phyloP scores from a whole-genome alignment of 495 filamentous ascomycete genomes.

The Hypoxylon perforatum region DNA sequence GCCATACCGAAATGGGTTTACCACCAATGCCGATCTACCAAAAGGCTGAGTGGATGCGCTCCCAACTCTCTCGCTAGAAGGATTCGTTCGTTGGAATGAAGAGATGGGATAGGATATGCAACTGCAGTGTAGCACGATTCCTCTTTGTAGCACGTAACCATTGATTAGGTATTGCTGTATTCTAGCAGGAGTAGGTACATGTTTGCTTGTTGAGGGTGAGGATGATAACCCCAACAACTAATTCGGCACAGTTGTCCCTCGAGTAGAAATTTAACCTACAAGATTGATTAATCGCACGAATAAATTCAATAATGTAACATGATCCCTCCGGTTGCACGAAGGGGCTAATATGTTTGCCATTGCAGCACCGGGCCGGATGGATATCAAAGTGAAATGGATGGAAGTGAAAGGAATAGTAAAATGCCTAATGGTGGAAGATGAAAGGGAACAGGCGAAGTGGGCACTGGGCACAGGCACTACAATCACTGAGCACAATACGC shows the following conservation, averaged over 20 bases:
- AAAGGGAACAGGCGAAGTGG: not conserved
- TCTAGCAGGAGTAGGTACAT: constrained; percentile 2
- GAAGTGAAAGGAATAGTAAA: constrained; percentile 28
- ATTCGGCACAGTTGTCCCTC: constrained; percentile 11
- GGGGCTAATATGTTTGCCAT: not conserved
- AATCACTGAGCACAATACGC: no score
- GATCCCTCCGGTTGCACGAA: constrained; percentile 5
- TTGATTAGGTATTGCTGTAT: no score
- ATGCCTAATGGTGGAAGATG: constrained; percentile 1
- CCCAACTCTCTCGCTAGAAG: constrained; percentile 15
- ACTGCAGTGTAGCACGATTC: constrained; percentile 15
- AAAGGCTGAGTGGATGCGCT: constrained; percentile 33
- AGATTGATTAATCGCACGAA: constrained; percentile 26
- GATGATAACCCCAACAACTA: not conserved
- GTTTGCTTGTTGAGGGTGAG: no score
- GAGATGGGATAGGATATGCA: constrained; percentile 16
- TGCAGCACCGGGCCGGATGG: constrained; percentile 21
- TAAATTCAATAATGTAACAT: constrained; percentile 18
- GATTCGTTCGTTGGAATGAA: constrained; percentile 28
- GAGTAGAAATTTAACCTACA: not conserved
- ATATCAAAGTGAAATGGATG: constrained; percentile 15
- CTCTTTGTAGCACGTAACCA: constrained; percentile 23
- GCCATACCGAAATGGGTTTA: constrained; percentile 22
- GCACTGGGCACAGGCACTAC: not conserved
- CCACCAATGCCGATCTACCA: constrained; percentile 11